These are phyloP conservation scores for Pichia sp. DNA, from an alignment of 1,139 yeast species.

Conservation along the genomic window DNA sequence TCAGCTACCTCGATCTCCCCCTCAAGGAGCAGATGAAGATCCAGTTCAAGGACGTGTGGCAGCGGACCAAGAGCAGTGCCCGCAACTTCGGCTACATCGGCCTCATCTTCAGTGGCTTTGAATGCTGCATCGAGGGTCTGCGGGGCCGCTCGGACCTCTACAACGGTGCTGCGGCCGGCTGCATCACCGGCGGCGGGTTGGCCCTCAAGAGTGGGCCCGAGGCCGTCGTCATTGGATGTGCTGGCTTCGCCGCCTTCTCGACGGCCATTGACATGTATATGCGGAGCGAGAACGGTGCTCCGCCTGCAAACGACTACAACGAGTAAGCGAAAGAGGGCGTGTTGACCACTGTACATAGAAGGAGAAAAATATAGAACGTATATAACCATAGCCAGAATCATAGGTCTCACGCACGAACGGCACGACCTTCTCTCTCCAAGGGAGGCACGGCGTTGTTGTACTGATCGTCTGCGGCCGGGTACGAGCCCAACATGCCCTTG, in stretches of 20 bases:
- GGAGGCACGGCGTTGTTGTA: conserved; percentile 69
- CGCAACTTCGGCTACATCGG: conserved; percentile 95
- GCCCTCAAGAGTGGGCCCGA: conserved; percentile 92
- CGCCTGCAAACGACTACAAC: conserved; percentile 88
- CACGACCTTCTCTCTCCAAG: conserved; percentile 78
- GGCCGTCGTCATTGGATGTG: conserved; percentile 89
- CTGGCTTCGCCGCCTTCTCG: conserved; percentile 95
- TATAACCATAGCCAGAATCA: too few relatives aligned
- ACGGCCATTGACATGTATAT: conserved; percentile 89
- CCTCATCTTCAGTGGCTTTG: conserved; percentile 89
- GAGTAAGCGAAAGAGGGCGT: conserved; percentile 38
- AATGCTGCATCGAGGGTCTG: conserved; percentile 79
- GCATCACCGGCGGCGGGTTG: conserved; percentile 88
- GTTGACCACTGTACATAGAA: background rate
- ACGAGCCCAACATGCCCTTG: conserved; percentile 85
- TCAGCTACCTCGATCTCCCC: conserved; percentile 66
- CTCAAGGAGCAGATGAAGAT: conserved; percentile 88
- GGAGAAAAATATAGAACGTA: background rate
- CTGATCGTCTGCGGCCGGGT: conserved; percentile 47
- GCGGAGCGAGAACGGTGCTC: conserved; percentile 79
- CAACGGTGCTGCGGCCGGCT: conserved; percentile 91
- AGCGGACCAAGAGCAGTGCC: conserved; percentile 79
- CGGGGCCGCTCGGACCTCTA: conserved; percentile 91
- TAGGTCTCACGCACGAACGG: conserved; percentile 7
- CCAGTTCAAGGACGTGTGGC: conserved; percentile 90